These are phyloP conservation scores for Tephrocybe sp. DNA, from an alignment of 768 basidiomycete species.

Conservation along the genomic window DNA sequence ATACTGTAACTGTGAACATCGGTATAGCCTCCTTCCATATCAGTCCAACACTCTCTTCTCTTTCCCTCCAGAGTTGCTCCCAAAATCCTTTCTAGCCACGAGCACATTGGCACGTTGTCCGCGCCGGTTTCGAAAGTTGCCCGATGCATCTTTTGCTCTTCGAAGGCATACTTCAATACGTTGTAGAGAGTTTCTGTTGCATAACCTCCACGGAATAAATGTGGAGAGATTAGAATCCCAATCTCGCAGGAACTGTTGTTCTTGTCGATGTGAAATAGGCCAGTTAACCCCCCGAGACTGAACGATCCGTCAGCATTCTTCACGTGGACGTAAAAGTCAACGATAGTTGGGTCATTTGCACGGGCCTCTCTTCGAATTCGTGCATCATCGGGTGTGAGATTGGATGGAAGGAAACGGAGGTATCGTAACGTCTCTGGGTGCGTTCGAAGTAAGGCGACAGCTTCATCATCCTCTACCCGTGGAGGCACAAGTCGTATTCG, in stretches of 20 bases:
- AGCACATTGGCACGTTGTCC: slow-evolving; percentile 44
- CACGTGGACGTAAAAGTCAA: slow-evolving; percentile 39
- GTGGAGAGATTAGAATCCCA: slow-evolving; percentile 39
- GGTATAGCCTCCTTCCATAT: slow-evolving; percentile 30
- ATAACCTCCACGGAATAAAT: slow-evolving; percentile 35
- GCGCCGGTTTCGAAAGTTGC: slow-evolving; percentile 40
- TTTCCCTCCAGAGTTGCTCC: slow-evolving; percentile 38
- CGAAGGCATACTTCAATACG: slow-evolving; percentile 40
- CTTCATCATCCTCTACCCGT: slow-evolving; percentile 32
- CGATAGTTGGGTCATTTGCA: slow-evolving; percentile 28
- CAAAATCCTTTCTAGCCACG: slow-evolving; percentile 44
- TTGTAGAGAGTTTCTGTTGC: slow-evolving; percentile 46
- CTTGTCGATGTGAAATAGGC: slow-evolving; percentile 38
- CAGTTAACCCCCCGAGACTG: slow-evolving; percentile 36
- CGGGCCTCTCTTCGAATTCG: slow-evolving; percentile 33
- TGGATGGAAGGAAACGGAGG: slow-evolving; percentile 38
- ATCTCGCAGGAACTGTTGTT: slow-evolving; percentile 36
- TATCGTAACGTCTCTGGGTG: slow-evolving; percentile 39
- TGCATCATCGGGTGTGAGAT: slow-evolving; percentile 34
- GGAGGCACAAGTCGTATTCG: slow-evolving; percentile 36
- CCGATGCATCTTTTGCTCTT: slow-evolving; percentile 40
- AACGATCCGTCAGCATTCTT: slow-evolving; percentile 23
- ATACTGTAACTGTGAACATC: slow-evolving; percentile 44
- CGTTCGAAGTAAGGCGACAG: slow-evolving; percentile 32
- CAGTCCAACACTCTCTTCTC: slow-evolving; percentile 41